phyloP scores from a whole-genome alignment of 352 stramenopile genomes.

The Pythium scleroteichum region DNA sequence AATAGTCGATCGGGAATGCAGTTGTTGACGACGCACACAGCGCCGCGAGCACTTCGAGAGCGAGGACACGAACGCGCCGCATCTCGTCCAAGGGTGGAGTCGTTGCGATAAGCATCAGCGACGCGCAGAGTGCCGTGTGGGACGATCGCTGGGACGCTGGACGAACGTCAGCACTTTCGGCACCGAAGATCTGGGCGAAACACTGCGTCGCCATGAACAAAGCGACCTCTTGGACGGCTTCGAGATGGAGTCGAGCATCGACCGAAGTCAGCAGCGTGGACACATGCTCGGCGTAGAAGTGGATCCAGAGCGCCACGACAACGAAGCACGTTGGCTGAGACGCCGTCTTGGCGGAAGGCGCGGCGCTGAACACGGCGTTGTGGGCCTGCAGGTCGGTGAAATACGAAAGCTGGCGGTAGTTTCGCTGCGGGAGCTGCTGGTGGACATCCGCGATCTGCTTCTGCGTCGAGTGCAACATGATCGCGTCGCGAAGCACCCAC shows the following conservation, averaged over 20 bases:
- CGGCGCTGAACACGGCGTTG: constrained; percentile 7
- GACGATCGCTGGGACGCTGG: neutral
- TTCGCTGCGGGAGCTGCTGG: neutral
- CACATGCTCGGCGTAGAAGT: constrained; percentile 5
- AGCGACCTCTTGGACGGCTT: constrained; percentile 12
- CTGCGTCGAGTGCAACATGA: constrained; percentile 9
- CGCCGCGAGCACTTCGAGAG: constrained; percentile 9
- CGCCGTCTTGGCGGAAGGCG: neutral
- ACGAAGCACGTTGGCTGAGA: constrained; percentile 15
- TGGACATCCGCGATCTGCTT: neutral
- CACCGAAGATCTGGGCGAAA: constrained; percentile 14
- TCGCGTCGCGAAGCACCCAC: constrained; percentile 5
- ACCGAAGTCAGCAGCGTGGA: neutral
- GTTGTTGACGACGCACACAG: constrained; percentile 3
- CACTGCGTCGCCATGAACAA: constrained; percentile 15
- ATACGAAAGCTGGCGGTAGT: constrained; percentile 11
- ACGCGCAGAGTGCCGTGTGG: constrained; percentile 4
- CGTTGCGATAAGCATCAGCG: constrained; percentile 10
- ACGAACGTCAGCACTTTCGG: neutral
- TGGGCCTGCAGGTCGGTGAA: constrained; percentile 11
- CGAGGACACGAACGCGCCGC: constrained; percentile 7
- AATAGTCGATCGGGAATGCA: constrained; percentile 3
- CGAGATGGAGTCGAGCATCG: constrained; percentile 5
- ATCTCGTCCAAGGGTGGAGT: neutral
- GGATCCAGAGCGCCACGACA: constrained; percentile 19